These are phyloP conservation scores for Rossbeevera mucosa DNA, from an alignment of 768 basidiomycete genomes.

Conservation along the genomic window DNA sequence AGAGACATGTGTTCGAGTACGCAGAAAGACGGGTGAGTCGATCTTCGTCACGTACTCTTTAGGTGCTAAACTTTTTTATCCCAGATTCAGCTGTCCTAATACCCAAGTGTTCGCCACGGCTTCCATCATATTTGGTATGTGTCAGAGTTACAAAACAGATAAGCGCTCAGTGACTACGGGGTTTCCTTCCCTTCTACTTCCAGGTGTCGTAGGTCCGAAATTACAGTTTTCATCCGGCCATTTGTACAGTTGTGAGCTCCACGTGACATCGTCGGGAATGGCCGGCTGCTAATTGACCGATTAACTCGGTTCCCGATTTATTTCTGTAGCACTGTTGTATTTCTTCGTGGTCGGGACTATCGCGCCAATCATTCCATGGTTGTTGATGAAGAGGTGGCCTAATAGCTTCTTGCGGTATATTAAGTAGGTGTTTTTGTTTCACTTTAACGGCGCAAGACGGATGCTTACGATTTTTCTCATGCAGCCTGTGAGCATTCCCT, in stretches of 20 bases:
- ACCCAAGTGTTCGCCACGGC: conserved; percentile 53
- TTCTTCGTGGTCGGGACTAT: conserved; percentile 74
- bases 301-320: not conserved
- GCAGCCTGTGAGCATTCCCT: conserved; percentile 13
- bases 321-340: conserved; percentile 45
- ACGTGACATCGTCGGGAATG: conserved; percentile 12
- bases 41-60: not conserved
- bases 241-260: conserved; percentile 39
- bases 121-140: conserved; percentile 47
- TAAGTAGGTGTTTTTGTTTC: conserved; percentile 42
- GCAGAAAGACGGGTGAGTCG: conserved; percentile 37
- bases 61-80: not conserved
- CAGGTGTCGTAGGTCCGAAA: conserved; percentile 66
- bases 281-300: conserved; percentile 7
- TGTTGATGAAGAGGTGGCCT: conserved; percentile 60
- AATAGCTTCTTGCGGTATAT: conserved; percentile 60
- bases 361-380: conserved; percentile 59
- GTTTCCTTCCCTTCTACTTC: not conserved
- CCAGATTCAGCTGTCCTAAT: conserved; percentile 45
- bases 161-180: conserved; percentile 6
- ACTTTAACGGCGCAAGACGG: not conserved
- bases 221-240: conserved; percentile 51
- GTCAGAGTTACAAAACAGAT: not conserved
- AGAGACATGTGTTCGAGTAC: conserved; percentile 44
- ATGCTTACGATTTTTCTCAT: not conserved